These are phyloP conservation scores for Penicillium sp. DNA, from an alignment of 2,329 filamentous ascomycete genomes.

Conservation along the genomic window DNA sequence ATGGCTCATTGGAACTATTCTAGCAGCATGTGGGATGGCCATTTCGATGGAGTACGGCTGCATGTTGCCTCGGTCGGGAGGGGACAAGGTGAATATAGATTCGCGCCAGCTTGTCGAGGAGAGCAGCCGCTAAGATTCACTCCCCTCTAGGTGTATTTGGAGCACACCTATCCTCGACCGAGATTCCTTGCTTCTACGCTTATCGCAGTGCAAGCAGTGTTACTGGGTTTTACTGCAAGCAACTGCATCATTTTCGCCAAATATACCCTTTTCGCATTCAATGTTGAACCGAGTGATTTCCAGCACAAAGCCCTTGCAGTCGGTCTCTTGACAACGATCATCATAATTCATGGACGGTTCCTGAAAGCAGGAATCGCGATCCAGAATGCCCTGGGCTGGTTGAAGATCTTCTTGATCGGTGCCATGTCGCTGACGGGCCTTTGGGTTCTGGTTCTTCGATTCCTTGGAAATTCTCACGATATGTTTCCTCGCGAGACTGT, in stretches of 20 bases:
- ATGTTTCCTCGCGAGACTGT: neutral
- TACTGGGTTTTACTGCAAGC: constrained; percentile 68
- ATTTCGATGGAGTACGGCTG: constrained; percentile 69
- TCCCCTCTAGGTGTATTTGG: constrained; percentile 66
- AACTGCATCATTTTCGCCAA: constrained; percentile 71
- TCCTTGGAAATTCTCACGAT: constrained; percentile 19
- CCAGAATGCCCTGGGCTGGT: constrained; percentile 64
- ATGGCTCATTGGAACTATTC: constrained; percentile 64
- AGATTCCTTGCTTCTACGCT: constrained; percentile 66
- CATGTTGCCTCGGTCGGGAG: constrained; percentile 70
- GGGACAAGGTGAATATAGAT: constrained; percentile 59
- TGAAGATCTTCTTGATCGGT: constrained; percentile 62
- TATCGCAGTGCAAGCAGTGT: constrained; percentile 63
- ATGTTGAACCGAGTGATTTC: constrained; percentile 53
- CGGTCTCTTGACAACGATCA: constrained; percentile 59
- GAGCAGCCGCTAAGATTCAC: constrained; percentile 41
- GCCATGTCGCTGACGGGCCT: constrained; percentile 65
- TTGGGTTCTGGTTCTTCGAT: constrained; percentile 58
- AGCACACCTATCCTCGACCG: constrained; percentile 67
- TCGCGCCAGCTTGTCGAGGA: constrained; percentile 45
- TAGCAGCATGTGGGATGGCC: constrained; percentile 63
- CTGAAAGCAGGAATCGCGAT: constrained; percentile 60
- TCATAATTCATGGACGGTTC: constrained; percentile 61
- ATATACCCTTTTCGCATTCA: constrained; percentile 63
- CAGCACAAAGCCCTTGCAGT: constrained; percentile 60